Conservation (phyloP, 106 monocot genomes). For the Ottelia alismoides region DNA sequence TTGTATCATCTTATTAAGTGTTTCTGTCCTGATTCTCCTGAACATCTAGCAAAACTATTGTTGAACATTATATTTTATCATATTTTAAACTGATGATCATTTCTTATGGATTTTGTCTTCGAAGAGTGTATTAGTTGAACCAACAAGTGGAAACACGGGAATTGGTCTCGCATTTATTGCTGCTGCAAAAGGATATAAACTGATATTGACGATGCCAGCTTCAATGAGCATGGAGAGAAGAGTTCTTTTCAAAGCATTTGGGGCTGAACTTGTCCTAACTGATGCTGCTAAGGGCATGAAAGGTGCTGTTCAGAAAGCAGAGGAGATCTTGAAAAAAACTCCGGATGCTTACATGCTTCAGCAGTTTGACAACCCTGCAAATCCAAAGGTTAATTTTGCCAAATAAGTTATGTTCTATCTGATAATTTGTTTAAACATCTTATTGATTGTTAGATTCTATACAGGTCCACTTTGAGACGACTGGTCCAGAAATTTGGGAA, state of each 20-base stretch:
- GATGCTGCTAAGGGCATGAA: conserved; percentile 96
- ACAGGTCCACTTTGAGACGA: conserved; percentile 89
- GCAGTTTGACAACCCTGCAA: conserved; percentile 97
- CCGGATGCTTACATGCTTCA: conserved; percentile 90
- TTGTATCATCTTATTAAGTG: too few relatives aligned
- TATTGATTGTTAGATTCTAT: background rate
- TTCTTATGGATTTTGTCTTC: too few relatives aligned
- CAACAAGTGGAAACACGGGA: conserved; percentile 95
- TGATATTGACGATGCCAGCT: conserved; percentile 96
- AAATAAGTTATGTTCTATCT: background rate
- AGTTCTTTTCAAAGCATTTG: conserved; percentile 88
- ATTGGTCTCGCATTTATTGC: conserved; percentile 98
- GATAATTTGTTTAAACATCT: background rate
- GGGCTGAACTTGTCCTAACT: conserved; percentile 92
- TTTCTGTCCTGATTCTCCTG: too few relatives aligned
- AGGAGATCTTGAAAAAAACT: conserved; percentile 79
- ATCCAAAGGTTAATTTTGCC: conserved; percentile 51
- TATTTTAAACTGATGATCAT: too few relatives aligned
- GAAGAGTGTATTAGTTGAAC: conserved; percentile 83
- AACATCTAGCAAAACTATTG: too few relatives aligned
- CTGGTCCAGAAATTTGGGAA: conserved; percentile 98
- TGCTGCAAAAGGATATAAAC: conserved; percentile 88
- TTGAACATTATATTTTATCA: too few relatives aligned
- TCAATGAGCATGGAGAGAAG: conserved; percentile 97
- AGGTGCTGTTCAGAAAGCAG: conserved; percentile 89